phyloP scores from a whole-genome alignment of 805 yeast species.

The Ogataea pilisensis region DNA sequence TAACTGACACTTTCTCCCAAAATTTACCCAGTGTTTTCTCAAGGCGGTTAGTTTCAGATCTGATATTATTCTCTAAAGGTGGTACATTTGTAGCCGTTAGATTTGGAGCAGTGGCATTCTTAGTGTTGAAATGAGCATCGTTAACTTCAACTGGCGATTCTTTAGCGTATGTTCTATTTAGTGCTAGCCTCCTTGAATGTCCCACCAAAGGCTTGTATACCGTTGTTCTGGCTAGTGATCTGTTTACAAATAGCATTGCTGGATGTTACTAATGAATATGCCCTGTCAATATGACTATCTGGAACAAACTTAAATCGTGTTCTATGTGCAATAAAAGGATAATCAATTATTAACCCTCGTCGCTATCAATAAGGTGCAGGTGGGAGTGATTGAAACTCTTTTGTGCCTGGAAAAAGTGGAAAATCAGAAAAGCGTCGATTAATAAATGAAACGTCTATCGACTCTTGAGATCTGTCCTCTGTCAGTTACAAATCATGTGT shows the following conservation, averaged over 20 bases:
- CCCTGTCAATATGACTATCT: too few species aligned
- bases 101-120: not conserved
- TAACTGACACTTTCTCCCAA: conserved; percentile 68
- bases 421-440: too few species aligned
- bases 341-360: too few species aligned
- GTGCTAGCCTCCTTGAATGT: not conserved
- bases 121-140: conserved; percentile 5
- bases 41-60: conserved; percentile 63
- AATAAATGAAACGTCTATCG: too few species aligned
- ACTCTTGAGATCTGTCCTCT: too few species aligned
- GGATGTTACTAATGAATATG: not conserved
- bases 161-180: conserved; percentile 9
- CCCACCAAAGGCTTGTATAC: not conserved
- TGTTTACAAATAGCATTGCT: not conserved
- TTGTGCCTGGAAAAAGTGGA: too few species aligned
- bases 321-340: too few species aligned
- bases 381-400: too few species aligned
- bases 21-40: conserved; percentile 68
- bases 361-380: too few species aligned
- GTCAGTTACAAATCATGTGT: too few species aligned
- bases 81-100: not conserved
- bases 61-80: conserved; percentile 43
- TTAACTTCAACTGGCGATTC: conserved; percentile 7
- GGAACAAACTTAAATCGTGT: too few species aligned
- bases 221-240: not conserved